Conservation (phyloP, 495 filamentous ascomycete genomes). For the Daldinia concentrica region DNA sequence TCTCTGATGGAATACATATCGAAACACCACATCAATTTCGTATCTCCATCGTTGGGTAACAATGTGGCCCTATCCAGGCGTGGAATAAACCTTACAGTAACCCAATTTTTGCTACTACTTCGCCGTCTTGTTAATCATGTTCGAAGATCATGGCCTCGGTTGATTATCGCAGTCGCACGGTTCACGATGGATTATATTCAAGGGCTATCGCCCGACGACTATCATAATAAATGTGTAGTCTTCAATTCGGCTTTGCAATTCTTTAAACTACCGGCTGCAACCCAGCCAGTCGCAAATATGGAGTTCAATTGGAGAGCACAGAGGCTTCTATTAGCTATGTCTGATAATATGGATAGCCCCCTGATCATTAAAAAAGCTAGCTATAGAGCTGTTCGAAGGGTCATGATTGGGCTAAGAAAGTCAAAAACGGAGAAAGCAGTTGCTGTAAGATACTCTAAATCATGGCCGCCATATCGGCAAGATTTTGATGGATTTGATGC, state of each 20-base stretch:
- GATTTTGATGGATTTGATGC: slow-evolving; percentile 57
- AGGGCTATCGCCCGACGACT: slow-evolving; percentile 34
- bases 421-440: slow-evolving; percentile 48
- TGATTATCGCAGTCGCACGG: slow-evolving; percentile 47
- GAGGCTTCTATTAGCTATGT: slow-evolving; percentile 50
- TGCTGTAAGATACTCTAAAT: slow-evolving; percentile 49
- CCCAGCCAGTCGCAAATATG: slow-evolving; percentile 45
- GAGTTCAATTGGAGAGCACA: slow-evolving; percentile 59
- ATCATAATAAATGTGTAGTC: slow-evolving; percentile 40
- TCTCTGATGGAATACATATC: slow-evolving; percentile 47
- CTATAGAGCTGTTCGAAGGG: slow-evolving; percentile 52
- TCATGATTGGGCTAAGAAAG: slow-evolving; percentile 53
- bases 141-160: slow-evolving; percentile 47
- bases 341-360: slow-evolving; percentile 46
- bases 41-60: neutral
- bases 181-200: slow-evolving; percentile 49
- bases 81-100: slow-evolving; percentile 36
- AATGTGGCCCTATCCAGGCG: slow-evolving; percentile 7
- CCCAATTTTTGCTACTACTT: slow-evolving; percentile 47
- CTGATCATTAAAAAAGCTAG: slow-evolving; percentile 49
- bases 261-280: slow-evolving; percentile 44
- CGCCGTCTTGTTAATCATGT: slow-evolving; percentile 48
- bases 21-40: slow-evolving; percentile 42
- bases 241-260: slow-evolving; percentile 50
- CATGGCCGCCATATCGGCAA: slow-evolving; percentile 59